A percentile compares a stretch with the other conserved stretches of the same genome.
phyloP scores from a whole-genome alignment of 106 monocot genomes.

The Allium cepa region DNA sequence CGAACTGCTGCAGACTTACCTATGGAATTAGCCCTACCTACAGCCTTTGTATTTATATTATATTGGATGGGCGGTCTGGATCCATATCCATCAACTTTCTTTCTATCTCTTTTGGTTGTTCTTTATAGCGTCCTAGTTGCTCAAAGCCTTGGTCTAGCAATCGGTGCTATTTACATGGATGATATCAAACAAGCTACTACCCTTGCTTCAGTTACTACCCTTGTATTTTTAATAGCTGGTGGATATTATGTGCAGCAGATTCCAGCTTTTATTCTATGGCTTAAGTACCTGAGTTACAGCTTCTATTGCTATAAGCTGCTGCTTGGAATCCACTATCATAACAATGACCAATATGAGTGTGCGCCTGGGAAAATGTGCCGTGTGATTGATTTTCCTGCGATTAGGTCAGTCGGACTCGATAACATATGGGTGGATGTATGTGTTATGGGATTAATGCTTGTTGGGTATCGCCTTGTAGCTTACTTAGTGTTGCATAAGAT shows the following conservation, averaged over 20 bases:
- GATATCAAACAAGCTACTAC: conserved; percentile 68
- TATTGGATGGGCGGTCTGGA: conserved; percentile 80
- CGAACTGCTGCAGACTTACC: conserved; percentile 56
- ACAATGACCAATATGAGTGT: conserved; percentile 44
- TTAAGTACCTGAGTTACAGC: conserved; percentile 74
- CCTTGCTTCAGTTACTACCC: conserved; percentile 60
- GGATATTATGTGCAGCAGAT: conserved; percentile 69
- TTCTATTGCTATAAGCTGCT: conserved; percentile 68
- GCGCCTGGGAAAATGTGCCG: conserved; percentile 27
- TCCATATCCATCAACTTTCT: conserved; percentile 37
- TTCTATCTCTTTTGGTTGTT: conserved; percentile 52
- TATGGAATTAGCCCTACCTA: conserved; percentile 67
- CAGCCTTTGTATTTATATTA: conserved; percentile 53
- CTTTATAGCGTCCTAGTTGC: conserved; percentile 58
- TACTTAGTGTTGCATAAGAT: conserved; percentile 19
- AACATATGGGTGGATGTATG: conserved; percentile 46
- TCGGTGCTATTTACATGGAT: conserved; percentile 63
- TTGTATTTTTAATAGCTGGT: conserved; percentile 57
- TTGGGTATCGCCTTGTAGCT: conserved; percentile 50
- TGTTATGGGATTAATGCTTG: conserved; percentile 63
- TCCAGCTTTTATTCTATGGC: conserved; percentile 55
- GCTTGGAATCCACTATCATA: conserved; percentile 32
- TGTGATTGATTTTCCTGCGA: conserved; percentile 39
- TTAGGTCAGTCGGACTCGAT: conserved; percentile 38
- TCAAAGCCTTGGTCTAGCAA: conserved; percentile 58